These are phyloP conservation scores for Suillus tomentosus DNA, from an alignment of 768 basidiomycete genomes.

Conservation along the genomic window DNA sequence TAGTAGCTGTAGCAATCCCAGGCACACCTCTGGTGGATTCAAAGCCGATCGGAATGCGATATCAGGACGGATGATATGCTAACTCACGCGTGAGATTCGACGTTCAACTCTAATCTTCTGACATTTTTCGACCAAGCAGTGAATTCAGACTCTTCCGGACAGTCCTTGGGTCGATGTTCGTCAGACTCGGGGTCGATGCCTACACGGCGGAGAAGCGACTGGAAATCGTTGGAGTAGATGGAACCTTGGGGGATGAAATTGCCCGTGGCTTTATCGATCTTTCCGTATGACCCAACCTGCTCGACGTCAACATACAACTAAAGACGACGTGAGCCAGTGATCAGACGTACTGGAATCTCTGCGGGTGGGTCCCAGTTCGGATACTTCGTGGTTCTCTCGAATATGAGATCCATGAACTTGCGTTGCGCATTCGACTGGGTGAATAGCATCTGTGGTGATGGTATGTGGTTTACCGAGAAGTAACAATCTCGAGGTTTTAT, in stretches of 20 bases:
- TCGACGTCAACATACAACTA: not conserved
- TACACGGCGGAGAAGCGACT: not conserved
- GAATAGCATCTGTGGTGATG: not conserved
- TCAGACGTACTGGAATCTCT: not conserved
- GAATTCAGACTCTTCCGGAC: conserved; percentile 3
- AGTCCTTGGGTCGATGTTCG: not conserved
- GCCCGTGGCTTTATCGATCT: not conserved
- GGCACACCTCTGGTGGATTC: not conserved
- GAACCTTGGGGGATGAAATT: not conserved
- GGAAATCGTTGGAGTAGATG: not conserved
- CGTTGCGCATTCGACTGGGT: not conserved
- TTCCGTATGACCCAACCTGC: conserved; percentile 6
- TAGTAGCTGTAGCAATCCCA: not conserved
- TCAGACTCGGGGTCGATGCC: not conserved
- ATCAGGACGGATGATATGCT: not conserved
- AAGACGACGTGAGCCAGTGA: not conserved
- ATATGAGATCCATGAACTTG: conserved; percentile 5
- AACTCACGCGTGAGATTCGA: not conserved
- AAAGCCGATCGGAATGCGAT: not conserved
- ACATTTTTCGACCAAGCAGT: conserved; percentile 5
- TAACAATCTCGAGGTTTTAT: not conserved
- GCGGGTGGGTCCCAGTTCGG: conserved; percentile 8
- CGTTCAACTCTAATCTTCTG: not conserved
- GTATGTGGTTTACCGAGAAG: not conserved
- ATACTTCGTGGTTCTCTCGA: not conserved